Evolutionary conservation across 805 yeast species (phyloP).

Genomic region (Myxozyma neglecta): DNA sequence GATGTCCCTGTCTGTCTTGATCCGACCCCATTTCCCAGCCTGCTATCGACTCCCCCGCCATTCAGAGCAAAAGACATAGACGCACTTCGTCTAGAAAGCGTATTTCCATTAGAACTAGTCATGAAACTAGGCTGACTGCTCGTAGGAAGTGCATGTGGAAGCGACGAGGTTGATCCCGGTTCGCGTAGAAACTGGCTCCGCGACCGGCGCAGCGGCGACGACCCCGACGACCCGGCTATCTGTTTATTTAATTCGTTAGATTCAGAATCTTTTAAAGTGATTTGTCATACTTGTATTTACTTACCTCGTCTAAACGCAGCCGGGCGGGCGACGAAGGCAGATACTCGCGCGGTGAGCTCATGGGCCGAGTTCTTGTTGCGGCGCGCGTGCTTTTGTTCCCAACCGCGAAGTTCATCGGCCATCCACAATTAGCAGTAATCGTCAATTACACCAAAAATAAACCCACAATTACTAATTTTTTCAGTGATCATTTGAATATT

Average conservation of each 20-base stretch:
- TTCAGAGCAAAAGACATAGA: too few species aligned
- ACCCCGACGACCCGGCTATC: neutral
- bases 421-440: too few species aligned
- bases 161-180: neutral
- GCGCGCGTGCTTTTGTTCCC: too few species aligned
- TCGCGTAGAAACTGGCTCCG: constrained; percentile 9
- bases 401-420: too few species aligned
- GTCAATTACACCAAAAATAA: too few species aligned
- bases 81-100: too few species aligned
- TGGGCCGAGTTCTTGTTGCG: neutral
- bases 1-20: neutral
- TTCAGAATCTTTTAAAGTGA: too few species aligned
- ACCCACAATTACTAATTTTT: too few species aligned
- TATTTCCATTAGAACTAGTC: neutral
- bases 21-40: constrained; percentile 12
- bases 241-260: too few species aligned
- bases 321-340: constrained; percentile 6
- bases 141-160: neutral
- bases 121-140: neutral
- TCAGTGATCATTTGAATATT: too few species aligned
- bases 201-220: constrained; percentile 2
- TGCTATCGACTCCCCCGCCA: neutral
- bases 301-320: constrained; percentile 4
- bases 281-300: too few species aligned
- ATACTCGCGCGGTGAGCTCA: neutral